phyloP scores from a whole-genome alignment of 306 rosid species.

The Cucurbita ficifolia region DNA sequence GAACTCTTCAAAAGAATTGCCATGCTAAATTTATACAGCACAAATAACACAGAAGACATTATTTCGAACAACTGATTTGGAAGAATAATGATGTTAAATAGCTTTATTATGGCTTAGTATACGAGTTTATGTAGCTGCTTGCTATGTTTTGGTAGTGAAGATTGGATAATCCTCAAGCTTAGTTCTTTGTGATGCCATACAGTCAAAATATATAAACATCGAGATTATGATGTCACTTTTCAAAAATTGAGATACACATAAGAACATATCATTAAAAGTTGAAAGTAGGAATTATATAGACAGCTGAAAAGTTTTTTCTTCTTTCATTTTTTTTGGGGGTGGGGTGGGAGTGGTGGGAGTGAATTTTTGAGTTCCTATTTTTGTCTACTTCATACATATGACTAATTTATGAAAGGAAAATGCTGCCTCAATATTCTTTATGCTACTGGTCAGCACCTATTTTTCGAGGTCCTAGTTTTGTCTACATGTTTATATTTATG shows the following conservation, averaged over 20 bases:
- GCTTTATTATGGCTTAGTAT: not conserved
- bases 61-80: not conserved
- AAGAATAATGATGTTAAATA: not conserved
- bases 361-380: no score
- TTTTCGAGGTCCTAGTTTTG: not conserved
- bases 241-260: no score
- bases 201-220: not conserved
- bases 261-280: no score
- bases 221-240: not conserved
- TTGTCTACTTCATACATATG: not conserved
- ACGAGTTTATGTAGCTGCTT: not conserved
- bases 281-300: not conserved
- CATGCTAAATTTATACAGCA: not conserved
- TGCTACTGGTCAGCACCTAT: not conserved
- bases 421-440: not conserved
- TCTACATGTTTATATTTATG: not conserved
- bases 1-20: not conserved
- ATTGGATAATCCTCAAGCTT: not conserved
- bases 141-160: not conserved
- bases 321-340: not conserved
- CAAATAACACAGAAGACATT: not conserved
- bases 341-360: not conserved
- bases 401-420: not conserved
- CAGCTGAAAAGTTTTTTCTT: not conserved
- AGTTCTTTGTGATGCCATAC: not conserved